Conservation (phyloP, 768 basidiomycete genomes). For the Termitomyces sp. region DNA sequence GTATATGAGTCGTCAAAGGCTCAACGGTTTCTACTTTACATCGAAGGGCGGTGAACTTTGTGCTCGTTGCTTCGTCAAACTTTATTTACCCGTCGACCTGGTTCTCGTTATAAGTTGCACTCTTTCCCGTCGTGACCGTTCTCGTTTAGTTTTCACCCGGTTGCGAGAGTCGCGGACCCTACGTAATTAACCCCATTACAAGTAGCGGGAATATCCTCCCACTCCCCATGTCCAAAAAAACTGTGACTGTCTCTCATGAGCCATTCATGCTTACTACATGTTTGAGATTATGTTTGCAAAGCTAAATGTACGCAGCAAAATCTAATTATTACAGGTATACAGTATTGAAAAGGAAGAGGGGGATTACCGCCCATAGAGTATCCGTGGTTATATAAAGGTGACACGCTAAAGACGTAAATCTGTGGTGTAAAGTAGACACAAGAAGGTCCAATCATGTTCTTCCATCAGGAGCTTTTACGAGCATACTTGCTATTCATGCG, state of each 20-base stretch:
- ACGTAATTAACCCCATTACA: too few relatives aligned
- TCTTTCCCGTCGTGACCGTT: too few relatives aligned
- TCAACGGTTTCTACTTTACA: too few relatives aligned
- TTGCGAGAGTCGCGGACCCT: too few relatives aligned
- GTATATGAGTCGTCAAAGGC: too few relatives aligned
- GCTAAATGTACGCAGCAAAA: not conserved
- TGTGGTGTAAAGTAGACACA: not conserved
- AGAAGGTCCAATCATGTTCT: not conserved
- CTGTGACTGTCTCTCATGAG: not conserved
- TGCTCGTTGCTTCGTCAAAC: too few relatives aligned
- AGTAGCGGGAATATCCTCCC: too few relatives aligned
- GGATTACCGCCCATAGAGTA: not conserved
- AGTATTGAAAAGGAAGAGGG: not conserved
- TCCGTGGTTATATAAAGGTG: not conserved
- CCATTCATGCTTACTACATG: not conserved
- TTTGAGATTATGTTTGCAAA: not conserved
- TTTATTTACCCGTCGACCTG: too few relatives aligned
- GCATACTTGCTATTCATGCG: constrained; percentile 43
- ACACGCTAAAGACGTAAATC: not conserved
- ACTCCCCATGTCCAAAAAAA: too few relatives aligned
- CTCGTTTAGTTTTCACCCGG: too few relatives aligned
- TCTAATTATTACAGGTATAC: not conserved
- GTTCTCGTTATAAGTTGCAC: too few relatives aligned
- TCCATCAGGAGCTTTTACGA: constrained; percentile 9
- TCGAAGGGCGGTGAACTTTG: too few relatives aligned